Percentiles rank a stretch among this genome's conserved stretches.
phyloP scores from a whole-genome alignment of 345 rosid genomes.

The Eucalyptus microcorys region DNA sequence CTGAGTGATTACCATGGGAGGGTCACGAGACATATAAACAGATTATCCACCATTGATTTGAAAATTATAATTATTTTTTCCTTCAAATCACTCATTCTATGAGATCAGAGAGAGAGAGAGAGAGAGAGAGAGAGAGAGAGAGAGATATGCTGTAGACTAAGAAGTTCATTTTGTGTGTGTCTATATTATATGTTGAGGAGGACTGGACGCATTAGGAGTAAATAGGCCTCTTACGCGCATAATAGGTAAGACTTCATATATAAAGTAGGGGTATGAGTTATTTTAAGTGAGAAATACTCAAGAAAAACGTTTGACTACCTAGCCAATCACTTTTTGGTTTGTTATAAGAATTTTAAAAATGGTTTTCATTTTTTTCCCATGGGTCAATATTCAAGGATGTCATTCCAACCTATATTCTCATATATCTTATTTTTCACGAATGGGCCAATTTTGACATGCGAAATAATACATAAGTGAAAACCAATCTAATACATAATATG shows the following conservation, averaged over 20 bases:
- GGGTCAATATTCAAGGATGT: not conserved
- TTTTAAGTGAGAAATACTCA: not conserved
- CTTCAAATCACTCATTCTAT: not conserved
- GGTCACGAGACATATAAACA: not conserved
- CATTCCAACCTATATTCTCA: not conserved
- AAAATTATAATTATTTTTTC: not conserved
- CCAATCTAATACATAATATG: not conserved
- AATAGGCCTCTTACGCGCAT: not conserved
- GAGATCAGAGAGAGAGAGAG: no score
- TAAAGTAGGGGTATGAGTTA: not conserved
- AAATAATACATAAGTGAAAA: not conserved
- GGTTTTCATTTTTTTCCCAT: not conserved
- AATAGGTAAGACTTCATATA: not conserved
- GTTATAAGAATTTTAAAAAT: not conserved
- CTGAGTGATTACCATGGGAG: not conserved
- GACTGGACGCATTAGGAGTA: not conserved
- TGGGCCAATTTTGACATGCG: not conserved
- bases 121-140: not conserved
- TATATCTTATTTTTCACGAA: not conserved
- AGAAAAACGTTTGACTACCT: not conserved
- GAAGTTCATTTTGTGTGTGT: not conserved
- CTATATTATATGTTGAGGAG: not conserved
- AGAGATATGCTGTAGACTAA: not conserved
- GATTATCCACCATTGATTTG: not conserved
- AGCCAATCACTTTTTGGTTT: not conserved